phyloP scores from a whole-genome alignment of 306 rosid genomes.

The Inga oerstediana region DNA sequence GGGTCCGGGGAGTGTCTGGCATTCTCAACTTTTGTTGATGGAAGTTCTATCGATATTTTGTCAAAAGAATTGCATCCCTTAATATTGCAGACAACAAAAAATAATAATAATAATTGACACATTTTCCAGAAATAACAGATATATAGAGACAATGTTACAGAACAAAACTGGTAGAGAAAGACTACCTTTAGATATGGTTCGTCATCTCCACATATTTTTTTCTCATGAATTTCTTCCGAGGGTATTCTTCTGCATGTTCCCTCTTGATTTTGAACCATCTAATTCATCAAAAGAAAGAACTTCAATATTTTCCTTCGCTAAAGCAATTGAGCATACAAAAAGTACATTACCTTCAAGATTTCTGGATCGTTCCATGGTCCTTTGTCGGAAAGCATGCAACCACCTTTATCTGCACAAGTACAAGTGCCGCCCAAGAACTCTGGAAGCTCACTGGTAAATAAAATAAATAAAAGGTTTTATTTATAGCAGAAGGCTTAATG shows the following conservation, averaged over 20 bases:
- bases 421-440: conserved; percentile 94
- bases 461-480: conserved; percentile 13
- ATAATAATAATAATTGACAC: background rate
- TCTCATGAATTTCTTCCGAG: conserved; percentile 58
- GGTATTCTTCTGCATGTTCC: conserved; percentile 52
- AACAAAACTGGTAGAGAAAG: background rate
- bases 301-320: conserved; percentile 30
- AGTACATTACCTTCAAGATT: conserved; percentile 61
- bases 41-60: background rate
- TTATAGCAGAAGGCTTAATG: background rate
- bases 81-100: background rate
- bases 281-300: conserved; percentile 29
- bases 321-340: conserved; percentile 1
- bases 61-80: background rate
- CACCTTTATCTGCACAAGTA: conserved; percentile 90
- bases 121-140: background rate
- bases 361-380: conserved; percentile 99
- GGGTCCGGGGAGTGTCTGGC: conserved; percentile 37
- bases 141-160: background rate
- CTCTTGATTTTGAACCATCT: conserved; percentile 88
- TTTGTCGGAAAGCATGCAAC: conserved; percentile 96
- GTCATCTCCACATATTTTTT: conserved; percentile 62
- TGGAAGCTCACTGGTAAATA: conserved; percentile 79
- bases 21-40: conserved; percentile 25
- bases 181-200: conserved; percentile 21